A percentile compares a stretch with the other conserved stretches of the same genome.
These are phyloP conservation scores for Wickerhamomyces sp. DNA, from an alignment of 1,139 yeast genomes.

Conservation along the genomic window DNA sequence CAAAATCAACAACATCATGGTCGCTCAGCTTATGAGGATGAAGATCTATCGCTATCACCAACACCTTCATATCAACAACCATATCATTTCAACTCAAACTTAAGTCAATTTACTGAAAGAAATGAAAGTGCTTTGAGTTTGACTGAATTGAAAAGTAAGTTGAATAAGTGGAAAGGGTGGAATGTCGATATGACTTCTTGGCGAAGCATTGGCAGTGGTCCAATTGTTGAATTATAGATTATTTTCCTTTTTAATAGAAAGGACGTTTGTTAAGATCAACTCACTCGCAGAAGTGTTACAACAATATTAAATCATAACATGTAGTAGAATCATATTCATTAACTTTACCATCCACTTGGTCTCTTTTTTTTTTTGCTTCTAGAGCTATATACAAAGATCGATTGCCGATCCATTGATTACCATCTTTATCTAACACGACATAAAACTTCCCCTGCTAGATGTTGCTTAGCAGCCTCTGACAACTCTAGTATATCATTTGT, in stretches of 20 bases:
- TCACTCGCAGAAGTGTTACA: not conserved
- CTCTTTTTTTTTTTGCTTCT: not conserved
- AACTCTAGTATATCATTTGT: conserved; percentile 60
- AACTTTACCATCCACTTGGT: not conserved
- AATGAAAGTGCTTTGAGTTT: conserved; percentile 13
- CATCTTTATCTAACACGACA: conserved; percentile 60
- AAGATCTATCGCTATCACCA: conserved; percentile 21
- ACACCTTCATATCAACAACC: conserved; percentile 20
- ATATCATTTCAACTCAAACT: conserved; percentile 6
- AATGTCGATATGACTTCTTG: conserved; percentile 81
- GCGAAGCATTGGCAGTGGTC: conserved; percentile 64
- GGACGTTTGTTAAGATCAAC: not conserved
- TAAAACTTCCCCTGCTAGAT: conserved; percentile 70
- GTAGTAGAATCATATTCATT: no score
- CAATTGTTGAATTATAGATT: conserved; percentile 42
- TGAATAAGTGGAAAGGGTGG: conserved; percentile 76
- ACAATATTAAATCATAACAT: not conserved
- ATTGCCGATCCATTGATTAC: conserved; percentile 3
- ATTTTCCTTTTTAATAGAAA: not conserved
- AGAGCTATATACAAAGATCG: conserved; percentile 3
- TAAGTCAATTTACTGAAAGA: conserved; percentile 15
- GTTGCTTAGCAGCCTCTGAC: conserved; percentile 79
- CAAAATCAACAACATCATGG: conserved; percentile 1
- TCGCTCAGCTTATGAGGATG: conserved; percentile 18
- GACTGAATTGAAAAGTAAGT: conserved; percentile 26